These are phyloP conservation scores for Chaetomiaceae sp. DNA, from an alignment of 2,329 filamentous ascomycete genomes.

Conservation along the genomic window DNA sequence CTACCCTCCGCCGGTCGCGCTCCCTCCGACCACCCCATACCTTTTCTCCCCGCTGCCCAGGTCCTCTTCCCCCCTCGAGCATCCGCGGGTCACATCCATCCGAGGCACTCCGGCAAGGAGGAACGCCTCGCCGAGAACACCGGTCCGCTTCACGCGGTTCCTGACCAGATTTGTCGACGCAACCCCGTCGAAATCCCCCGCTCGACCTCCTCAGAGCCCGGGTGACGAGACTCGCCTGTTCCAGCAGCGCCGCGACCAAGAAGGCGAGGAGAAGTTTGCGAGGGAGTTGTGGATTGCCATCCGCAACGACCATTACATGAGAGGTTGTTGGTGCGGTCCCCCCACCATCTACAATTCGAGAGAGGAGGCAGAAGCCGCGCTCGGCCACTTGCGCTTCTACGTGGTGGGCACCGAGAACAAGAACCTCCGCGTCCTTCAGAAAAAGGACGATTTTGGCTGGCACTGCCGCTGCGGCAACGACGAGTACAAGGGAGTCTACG, in stretches of 20 bases:
- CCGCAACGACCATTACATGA: constrained; percentile 24
- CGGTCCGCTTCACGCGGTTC: constrained; percentile 5
- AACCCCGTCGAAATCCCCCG: not conserved
- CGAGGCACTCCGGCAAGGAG: constrained; percentile 6
- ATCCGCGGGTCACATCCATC: constrained; percentile 10
- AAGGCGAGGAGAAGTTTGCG: constrained; percentile 23
- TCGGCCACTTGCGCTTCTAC: constrained; percentile 27
- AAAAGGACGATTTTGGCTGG: constrained; percentile 22
- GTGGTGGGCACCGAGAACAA: constrained; percentile 7
- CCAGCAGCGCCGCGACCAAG: constrained; percentile 11
- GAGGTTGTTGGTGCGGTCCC: constrained; percentile 21
- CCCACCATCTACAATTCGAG: constrained; percentile 24
- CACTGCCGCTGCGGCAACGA: constrained; percentile 22
- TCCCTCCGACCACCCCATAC: constrained; percentile 6
- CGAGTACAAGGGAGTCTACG: constrained; percentile 10
- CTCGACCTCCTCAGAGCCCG: constrained; percentile 6
- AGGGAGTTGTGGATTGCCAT: constrained; percentile 23
- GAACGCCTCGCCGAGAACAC: not conserved
- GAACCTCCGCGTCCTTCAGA: constrained; percentile 23
- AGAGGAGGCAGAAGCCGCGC: constrained; percentile 22
- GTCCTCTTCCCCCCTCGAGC: constrained; percentile 6
- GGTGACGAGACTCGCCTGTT: constrained; percentile 17
- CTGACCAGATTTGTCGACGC: constrained; percentile 6
- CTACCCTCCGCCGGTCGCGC: constrained; percentile 13
- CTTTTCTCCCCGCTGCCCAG: constrained; percentile 1